Percentiles rank a stretch among this genome's conserved stretches.
Evolutionary conservation across 2,329 filamentous ascomycete genomes (phyloP).

Genomic region (Geosmithia putterillii): DNA sequence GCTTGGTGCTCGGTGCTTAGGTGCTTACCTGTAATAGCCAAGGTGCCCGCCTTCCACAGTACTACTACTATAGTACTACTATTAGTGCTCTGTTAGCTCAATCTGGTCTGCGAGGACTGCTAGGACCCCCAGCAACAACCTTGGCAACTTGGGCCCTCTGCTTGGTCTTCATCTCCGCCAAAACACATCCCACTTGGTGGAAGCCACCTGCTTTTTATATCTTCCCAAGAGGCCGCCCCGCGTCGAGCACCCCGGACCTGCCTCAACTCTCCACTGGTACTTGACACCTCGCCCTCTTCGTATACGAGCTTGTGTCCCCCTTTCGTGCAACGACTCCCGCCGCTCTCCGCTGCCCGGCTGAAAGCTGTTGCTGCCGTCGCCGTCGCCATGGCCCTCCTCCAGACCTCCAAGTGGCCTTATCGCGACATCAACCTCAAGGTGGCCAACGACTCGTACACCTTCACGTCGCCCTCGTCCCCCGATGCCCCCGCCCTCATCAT

Average conservation of each 20-base stretch:
- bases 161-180: neutral
- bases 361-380: neutral
- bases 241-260: too few species aligned
- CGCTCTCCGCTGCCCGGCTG: too few species aligned
- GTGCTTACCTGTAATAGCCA: neutral
- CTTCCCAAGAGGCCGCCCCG: neutral
- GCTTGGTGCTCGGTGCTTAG: too few species aligned
- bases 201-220: too few species aligned
- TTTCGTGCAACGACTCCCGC: too few species aligned
- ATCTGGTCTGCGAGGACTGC: too few species aligned
- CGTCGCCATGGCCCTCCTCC: constrained; percentile 23
- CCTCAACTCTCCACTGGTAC: too few species aligned
- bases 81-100: too few species aligned
- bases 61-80: neutral
- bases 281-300: too few species aligned
- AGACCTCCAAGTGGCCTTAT: constrained; percentile 49
- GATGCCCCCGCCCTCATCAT: constrained; percentile 79
- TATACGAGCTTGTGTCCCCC: too few species aligned
- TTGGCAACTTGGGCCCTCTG: too few species aligned
- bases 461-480: constrained; percentile 88
- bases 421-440: constrained; percentile 96
- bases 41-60: neutral
- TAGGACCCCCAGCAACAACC: too few species aligned
- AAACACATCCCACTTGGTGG: neutral
- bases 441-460: constrained; percentile 85